Percentiles rank a stretch among this genome's conserved stretches.
Evolutionary conservation across 306 rosid species (phyloP).

Genomic region (Vachellia pachyceras): DNA sequence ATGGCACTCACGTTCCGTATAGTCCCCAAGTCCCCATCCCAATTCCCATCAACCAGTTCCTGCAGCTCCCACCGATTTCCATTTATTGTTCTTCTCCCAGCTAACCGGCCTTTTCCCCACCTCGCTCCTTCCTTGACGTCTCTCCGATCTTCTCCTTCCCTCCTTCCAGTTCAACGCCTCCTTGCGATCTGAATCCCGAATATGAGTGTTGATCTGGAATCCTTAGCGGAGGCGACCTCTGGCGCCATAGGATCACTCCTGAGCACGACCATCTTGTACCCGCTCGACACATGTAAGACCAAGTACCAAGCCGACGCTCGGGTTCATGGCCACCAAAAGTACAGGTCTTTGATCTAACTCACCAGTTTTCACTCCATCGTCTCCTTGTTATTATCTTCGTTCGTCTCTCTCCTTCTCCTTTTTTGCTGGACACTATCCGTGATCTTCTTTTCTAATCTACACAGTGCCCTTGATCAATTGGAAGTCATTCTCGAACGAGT

Average conservation of each 20-base stretch:
- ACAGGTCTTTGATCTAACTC: slow-evolving; percentile 53
- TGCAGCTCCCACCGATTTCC: no score
- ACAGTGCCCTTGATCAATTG: not conserved
- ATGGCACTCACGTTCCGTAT: not conserved
- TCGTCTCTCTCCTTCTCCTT: not conserved
- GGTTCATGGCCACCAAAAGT: slow-evolving; percentile 67
- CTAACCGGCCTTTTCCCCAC: not conserved
- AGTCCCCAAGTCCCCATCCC: not conserved
- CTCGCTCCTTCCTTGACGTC: not conserved
- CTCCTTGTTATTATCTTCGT: not conserved
- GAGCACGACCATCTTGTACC: slow-evolving; percentile 93
- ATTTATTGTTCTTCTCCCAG: not conserved
- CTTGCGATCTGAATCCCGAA: slow-evolving; percentile 3
- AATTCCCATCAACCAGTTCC: not conserved
- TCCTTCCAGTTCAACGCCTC: not conserved
- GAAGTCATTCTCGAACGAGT: not conserved
- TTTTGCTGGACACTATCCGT: not conserved
- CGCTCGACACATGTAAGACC: slow-evolving; percentile 95
- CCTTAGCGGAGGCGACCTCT: slow-evolving; percentile 94
- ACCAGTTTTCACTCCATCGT: not conserved
- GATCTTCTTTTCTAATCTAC: slow-evolving; percentile 5
- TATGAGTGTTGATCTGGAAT: slow-evolving; percentile 88
- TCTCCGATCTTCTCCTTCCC: not conserved
- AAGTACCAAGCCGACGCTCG: slow-evolving; percentile 91
- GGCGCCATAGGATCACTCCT: slow-evolving; percentile 94